Base-by-base conservation (phyloP, 1,284 basidiomycete species). In the Naganishia sp. region DNA sequence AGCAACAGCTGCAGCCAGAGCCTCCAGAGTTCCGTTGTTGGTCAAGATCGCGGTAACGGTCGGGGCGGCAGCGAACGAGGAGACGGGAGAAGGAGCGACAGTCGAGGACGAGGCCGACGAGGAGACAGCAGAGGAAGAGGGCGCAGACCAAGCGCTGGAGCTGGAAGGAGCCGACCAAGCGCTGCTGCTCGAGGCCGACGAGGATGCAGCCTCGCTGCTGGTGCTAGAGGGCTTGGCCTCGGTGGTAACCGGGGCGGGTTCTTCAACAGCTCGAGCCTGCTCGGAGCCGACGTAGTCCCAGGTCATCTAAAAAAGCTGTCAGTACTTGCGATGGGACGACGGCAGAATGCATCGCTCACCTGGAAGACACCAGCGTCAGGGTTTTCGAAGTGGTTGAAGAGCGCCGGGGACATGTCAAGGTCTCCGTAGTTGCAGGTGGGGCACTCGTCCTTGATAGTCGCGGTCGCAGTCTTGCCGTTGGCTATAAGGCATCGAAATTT, bases 351-450 rank as follows among this genome's bases (percentile, higher is more conserved):
- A 28, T 39, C 4, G 13, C 35, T 39, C 13, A 39, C 35, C 35
- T 61, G 43, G 31, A 65, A 54, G 9, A 66, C 50, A 31, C 67
- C 67, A 6, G 51, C 60, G 39, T 66, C 65, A 3, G 47, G 58
- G 35, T 17, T 45, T 6, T 57, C 64, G 39, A 68, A 68, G 54
- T 56, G 41, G 56, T 61, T 58, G 54, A 58, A 63, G 32, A 96
- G 85, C 61, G 86, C 84, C 13, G 78, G 75, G 28, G 89, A 89
- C 68, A 94, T 82, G 81, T 96, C 93, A 65, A 96, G 85, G 46
- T 85, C 90, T 39, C 85, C 86, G 50, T 77, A 83, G 2, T 67
- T 25, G 23, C 65, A 54, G 35, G 41, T 32, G 50, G 49, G 77
- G 55, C 67, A 75, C 78, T 79, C 78, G 76, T 84, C 84, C 49